These are phyloP conservation scores for Dimargaris cristalligena DNA, from an alignment of 192 early-diverging fungal species.

Conservation along the genomic window DNA sequence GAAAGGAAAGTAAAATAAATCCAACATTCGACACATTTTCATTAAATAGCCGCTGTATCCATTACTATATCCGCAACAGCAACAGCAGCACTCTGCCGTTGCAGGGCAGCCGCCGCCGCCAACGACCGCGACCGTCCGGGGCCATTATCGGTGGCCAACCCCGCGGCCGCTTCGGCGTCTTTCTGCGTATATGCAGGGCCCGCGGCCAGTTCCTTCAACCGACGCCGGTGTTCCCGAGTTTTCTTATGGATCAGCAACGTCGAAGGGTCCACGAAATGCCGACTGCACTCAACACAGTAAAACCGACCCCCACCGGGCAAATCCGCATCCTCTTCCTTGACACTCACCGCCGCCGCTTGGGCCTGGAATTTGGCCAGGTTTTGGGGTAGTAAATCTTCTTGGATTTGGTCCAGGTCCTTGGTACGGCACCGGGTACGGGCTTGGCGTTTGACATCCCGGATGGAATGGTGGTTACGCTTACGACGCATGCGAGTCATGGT, in stretches of 20 bases:
- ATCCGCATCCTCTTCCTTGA: slow-evolving; percentile 59
- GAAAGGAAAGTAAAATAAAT: too few relatives aligned
- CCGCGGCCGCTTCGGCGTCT: slow-evolving; percentile 62
- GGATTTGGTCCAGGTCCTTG: slow-evolving; percentile 92
- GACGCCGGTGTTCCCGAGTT: slow-evolving; percentile 73
- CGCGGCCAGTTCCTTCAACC: slow-evolving; percentile 66
- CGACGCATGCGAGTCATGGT: slow-evolving; percentile 24
- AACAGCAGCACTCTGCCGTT: too few relatives aligned
- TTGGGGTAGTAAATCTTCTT: slow-evolving; percentile 67
- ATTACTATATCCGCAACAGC: too few relatives aligned
- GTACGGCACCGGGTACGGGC: slow-evolving; percentile 69
- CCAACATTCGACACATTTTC: too few relatives aligned
- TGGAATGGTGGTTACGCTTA: slow-evolving; percentile 30
- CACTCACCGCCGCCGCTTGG: slow-evolving; percentile 14
- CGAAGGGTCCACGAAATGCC: slow-evolving; percentile 50
- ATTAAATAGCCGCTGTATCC: too few relatives aligned
- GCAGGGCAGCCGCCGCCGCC: too few relatives aligned
- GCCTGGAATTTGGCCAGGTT: too few relatives aligned
- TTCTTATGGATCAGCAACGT: slow-evolving; percentile 47
- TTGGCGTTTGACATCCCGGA: slow-evolving; percentile 60
- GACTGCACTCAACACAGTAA: slow-evolving; percentile 73
- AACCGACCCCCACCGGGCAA: slow-evolving; percentile 79
- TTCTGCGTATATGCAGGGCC: slow-evolving; percentile 72
- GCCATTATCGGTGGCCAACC: slow-evolving; percentile 37
- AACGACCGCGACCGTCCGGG: too few relatives aligned